Base-by-base conservation (phyloP, 2,329 filamentous ascomycete species). In the Colletotrichum gigasporum region DNA sequence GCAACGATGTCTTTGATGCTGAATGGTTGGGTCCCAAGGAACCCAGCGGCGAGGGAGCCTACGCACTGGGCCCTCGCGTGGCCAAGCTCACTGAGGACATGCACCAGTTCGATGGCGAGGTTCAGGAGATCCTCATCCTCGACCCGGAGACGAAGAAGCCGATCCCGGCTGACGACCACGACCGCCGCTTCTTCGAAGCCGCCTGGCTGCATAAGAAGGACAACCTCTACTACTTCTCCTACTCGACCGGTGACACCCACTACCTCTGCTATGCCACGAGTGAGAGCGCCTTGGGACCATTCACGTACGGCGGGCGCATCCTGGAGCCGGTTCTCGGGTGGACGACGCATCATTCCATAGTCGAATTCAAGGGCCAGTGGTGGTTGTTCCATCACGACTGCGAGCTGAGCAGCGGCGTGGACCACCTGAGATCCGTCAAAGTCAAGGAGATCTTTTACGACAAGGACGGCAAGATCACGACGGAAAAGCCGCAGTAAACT, bases 341-440 rank as follows among this genome's bases (percentile, higher is more conserved):
- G 91, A 94, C 91, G 42, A 94, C 91, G 57, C 91, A 94, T 77
- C 91, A 94, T 75, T 91, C 88, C 3, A 90, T 94, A 69, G 90
- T 90, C 9, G 90, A 93, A 80, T 92, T 91, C 72, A 74, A 87
- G 76, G 89, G 85, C 4, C 85, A 83, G 68, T 93, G 91, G 87
- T 94, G 87, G 76, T 74, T 94, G 60, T 94, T 94, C 74, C 88
- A 93, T 74, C 91, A 94, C 73, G 91, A 94, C 78, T 88, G 88
- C 64, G 86, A 87, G 72, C 74, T 93, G 59, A 91, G 88, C 56
- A 82, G 83, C 14, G 90, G 90, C 0, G 86, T 91, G 54, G 87
- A 90, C 71, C 91, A 94, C 74, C 73, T 94, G 76, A 80, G 91
- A 64, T 89, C 85, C 68, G 91, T 93, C 37, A 93, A 93, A 83